A percentile compares a stretch with the other conserved stretches of the same genome.
Conservation (phyloP, 495 filamentous ascomycete genomes). For the Poronia punctata region DNA sequence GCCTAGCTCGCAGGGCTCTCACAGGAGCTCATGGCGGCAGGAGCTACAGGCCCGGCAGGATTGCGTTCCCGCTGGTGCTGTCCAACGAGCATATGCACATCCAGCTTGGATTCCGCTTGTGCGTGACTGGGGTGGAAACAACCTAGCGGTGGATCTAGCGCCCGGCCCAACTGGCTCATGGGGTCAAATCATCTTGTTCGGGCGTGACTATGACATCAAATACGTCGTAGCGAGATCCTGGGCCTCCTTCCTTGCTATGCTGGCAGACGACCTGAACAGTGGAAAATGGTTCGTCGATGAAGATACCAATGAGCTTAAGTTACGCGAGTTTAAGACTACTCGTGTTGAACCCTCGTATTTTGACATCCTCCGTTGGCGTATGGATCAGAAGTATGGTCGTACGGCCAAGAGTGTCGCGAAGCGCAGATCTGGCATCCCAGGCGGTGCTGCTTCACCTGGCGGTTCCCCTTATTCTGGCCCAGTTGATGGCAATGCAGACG, state of each 20-base stretch:
- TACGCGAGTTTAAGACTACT: constrained; percentile 80
- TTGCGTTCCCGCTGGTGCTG: constrained; percentile 74
- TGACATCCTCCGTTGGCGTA: constrained; percentile 88
- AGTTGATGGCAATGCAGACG: constrained; percentile 36
- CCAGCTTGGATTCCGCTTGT: constrained; percentile 94
- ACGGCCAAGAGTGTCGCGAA: constrained; percentile 31
- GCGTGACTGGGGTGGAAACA: constrained; percentile 97
- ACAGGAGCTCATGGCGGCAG: constrained; percentile 62
- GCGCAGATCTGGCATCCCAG: constrained; percentile 32
- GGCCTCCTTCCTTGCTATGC: constrained; percentile 75
- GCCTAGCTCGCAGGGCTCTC: constrained; percentile 50
- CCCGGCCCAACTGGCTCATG: constrained; percentile 85
- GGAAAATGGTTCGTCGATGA: constrained; percentile 87
- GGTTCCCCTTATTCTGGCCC: constrained; percentile 50
- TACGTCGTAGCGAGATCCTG: constrained; percentile 93
- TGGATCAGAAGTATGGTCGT: constrained; percentile 89
- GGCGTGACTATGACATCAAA: constrained; percentile 97
- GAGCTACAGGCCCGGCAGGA: constrained; percentile 81
- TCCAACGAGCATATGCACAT: constrained; percentile 91
- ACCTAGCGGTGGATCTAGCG: constrained; percentile 87
- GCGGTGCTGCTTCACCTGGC: constrained; percentile 32
- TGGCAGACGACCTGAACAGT: constrained; percentile 84
- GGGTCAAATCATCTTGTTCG: constrained; percentile 95
- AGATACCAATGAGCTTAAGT: constrained; percentile 82
- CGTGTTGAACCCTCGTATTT: constrained; percentile 91